phyloP scores from a whole-genome alignment of 495 filamentous ascomycete genomes.

The Chaetomium tenue region DNA sequence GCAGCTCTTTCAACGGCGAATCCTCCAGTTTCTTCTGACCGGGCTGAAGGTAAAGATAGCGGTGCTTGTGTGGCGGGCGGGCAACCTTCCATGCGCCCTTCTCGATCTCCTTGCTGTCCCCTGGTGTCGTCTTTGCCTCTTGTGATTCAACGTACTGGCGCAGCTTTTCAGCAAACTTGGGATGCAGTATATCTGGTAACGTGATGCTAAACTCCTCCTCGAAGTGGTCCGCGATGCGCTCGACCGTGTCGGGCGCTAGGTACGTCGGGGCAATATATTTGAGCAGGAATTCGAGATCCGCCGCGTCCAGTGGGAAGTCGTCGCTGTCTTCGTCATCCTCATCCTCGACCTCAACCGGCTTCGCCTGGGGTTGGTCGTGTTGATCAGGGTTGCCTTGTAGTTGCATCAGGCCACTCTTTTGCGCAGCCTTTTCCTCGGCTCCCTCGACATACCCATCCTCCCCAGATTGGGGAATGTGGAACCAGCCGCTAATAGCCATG shows the following conservation, averaged over 20 bases:
- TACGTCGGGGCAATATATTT: conserved; percentile 87
- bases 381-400: conserved; percentile 85
- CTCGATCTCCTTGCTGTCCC: conserved; percentile 57
- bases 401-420: conserved; percentile 85
- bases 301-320: conserved; percentile 58
- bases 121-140: conserved; percentile 52
- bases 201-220: conserved; percentile 76
- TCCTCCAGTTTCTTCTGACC: conserved; percentile 31
- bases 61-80: conserved; percentile 90
- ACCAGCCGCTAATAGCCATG: conserved; percentile 99
- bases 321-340: conserved; percentile 45
- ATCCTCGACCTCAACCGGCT: conserved; percentile 53
- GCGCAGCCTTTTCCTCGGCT: conserved; percentile 80
- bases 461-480: conserved; percentile 92
- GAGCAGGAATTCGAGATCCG: conserved; percentile 81
- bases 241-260: conserved; percentile 89
- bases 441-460: conserved; percentile 91
- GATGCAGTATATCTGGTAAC: conserved; percentile 70
- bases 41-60: conserved; percentile 77
- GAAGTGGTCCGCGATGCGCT: conserved; percentile 76
- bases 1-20: conserved; percentile 68
- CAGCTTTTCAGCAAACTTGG: conserved; percentile 69
- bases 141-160: conserved; percentile 64
- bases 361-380: conserved; percentile 74
- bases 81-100: conserved; percentile 69